Evolutionary conservation across 129 eudicot genomes (phyloP), one percentile per base, ranked within the genome.

Genomic region (Centaurea solstitialis): DNA sequence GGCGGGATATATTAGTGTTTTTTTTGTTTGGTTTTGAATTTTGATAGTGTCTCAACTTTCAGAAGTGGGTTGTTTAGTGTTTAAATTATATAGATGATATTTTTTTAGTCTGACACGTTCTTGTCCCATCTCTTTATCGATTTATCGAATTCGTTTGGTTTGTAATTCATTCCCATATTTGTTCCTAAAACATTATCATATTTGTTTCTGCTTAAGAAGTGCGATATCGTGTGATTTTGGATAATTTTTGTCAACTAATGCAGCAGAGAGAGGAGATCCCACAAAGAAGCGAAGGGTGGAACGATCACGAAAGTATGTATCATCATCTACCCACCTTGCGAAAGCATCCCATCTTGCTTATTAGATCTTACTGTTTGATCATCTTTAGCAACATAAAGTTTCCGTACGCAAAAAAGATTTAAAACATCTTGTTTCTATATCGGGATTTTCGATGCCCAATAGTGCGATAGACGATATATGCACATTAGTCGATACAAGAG

Each of bases 231-330:
- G 28, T 18, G n/a, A n/a, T 21, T 45, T 40, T 23, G 13, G 26
- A 81, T 62, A 21, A 81, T 38, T 38, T 38, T 7, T 77, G 15
- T 41, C 13, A 45, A 71, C 24, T 78, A 24, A 21, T 72, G 86
- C 87, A 86, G 88, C 41, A 81, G 87, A 88, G 47, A 85, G 75
- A 85, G 96, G 89, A 83, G 91, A 91, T 80, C 91, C 93, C 53
- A 87, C 88, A 11, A 91, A 85, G 83, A 91, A 89, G 86, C 90
- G 96, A 22, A 83, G 91, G 86, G 91, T 89, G 81, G 93, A 89
- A 53, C 79, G 88, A 35, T 91, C 96, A 9, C 81, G 87, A 6
- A 91, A 85, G 96, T 91, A 89, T 38, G 96, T 85, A 82, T 45
- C 66, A 23, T 38, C 33, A 79, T 21, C 59, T 68, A 23, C 39